A percentile compares a stretch with the other conserved stretches of the same genome.
These are phyloP conservation scores for Mycena filopes DNA, from an alignment of 768 basidiomycete species.

Conservation along the genomic window DNA sequence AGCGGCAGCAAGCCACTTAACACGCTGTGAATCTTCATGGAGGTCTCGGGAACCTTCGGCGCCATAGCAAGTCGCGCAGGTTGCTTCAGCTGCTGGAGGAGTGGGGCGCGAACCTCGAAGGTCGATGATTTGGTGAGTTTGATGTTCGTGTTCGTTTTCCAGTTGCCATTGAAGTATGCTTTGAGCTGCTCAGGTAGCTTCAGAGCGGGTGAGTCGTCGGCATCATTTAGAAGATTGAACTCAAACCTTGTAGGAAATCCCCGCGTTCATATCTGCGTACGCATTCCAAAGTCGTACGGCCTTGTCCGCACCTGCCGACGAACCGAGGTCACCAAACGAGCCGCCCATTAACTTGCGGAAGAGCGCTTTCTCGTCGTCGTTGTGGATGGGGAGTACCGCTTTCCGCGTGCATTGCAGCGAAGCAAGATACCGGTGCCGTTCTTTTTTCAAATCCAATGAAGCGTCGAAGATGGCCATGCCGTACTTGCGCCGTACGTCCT, in stretches of 20 bases:
- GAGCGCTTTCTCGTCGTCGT: neutral
- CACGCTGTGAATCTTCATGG: too few species aligned
- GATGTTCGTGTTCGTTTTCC: neutral
- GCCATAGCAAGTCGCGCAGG: neutral
- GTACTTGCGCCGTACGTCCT: neutral
- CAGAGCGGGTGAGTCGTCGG: too few species aligned
- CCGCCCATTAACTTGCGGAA: neutral
- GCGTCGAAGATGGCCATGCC: neutral
- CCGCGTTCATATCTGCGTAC: neutral
- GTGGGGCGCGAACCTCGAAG: neutral
- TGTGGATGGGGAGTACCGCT: conserved; percentile 19
- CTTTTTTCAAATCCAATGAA: neutral
- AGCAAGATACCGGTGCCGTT: conserved; percentile 17
- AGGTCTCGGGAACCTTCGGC: neutral
- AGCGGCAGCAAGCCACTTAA: too few species aligned
- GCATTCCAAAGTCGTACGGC: neutral
- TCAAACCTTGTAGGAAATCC: conserved; percentile 4
- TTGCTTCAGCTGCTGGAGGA: neutral
- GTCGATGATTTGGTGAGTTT: neutral
- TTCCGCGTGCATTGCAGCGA: conserved; percentile 18
- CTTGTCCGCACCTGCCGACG: neutral
- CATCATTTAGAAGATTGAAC: too few species aligned
- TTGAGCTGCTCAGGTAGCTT: conserved; percentile 7
- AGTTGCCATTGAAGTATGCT: neutral
- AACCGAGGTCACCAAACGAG: neutral